Evolutionary conservation across 306 rosid species (phyloP), one percentile per base, ranked within the genome.

Genomic region (Betula pendula): DNA sequence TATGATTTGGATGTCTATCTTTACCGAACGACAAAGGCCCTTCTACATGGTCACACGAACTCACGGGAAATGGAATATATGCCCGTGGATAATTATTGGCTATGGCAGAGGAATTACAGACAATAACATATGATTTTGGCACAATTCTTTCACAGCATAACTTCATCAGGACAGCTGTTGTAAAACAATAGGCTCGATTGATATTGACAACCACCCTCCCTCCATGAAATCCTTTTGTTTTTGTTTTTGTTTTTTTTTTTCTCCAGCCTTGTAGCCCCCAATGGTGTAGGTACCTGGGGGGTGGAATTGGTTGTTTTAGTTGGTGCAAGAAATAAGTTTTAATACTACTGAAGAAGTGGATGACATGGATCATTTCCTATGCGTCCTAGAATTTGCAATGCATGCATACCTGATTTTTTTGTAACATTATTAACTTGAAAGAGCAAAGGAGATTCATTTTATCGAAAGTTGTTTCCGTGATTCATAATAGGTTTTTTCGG

Each of bases 1-100:
- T 89, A 85, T 77, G 62, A n/a, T 81, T 53, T 85, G 35, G 63
- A 58, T 60, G 48, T 22, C 6, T 19, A 69, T 80, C 83, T 72
- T 27, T 81, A 58, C 81, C 29, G 8, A 42, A 24, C 63, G 49
- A 80, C 85, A 20, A 76, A 77, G 75, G 69, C 56, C 31, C 88
- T 84, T 80, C 77, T 89, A 68, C 38, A 22, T 19, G 14, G 25
- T 50, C 79, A 51, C 43, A 45, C 35, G 68, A 33, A 42, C 40
- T 12, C 25, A 68, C 53, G 42, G 50, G 74, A 70, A 75, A 49
- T 29, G 48, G 40, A 65, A 71, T 66, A 42, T 20, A 56, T 13
- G 20, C 56, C 29, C 73, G 7, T 14, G 45, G 52, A 44, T 71
- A 52, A 72, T 11, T 17, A 22, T 16, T 72, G 45, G 27, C 44